Evolutionary conservation across 2,329 filamentous ascomycete genomes (phyloP), one percentile per base, ranked within the genome.

Genomic region (Colletotrichum echinochloae): DNA sequence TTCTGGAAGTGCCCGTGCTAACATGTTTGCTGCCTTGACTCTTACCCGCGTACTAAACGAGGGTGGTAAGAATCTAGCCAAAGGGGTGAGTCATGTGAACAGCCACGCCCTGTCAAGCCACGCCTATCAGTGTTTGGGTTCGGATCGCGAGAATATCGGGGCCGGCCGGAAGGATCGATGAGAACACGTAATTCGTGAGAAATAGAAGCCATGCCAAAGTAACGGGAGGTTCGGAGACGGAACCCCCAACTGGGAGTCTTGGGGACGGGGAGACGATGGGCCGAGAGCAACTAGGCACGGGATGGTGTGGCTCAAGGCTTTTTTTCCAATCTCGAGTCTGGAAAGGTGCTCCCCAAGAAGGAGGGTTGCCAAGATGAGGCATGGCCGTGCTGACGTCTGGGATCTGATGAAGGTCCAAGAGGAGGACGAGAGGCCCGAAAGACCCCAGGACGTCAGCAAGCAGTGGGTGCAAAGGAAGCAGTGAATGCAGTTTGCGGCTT

Each of bases 51-150:
- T 18, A 46, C 20, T 23, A 41, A 39, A 20, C 12, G 44, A 16
- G 67, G 56, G 57, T 61, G 52, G 65, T 66, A 51, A 66, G 63
- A 70, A 56, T 70, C 52, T 52, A 37, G 64, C 65, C 52, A 30
- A 46, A 23, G n/a, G 48, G 44, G 59, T 33, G 57, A 28, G 30
- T 71, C 68, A 67, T 71, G 64, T 71, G 59, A 63, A 65, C 65
- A n/a, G 35, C 20, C 16, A 52, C n/a, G n/a, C n/a, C n/a, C n/a
- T n/a, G n/a, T n/a, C n/a, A n/a, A n/a, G 35, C 20, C 16, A 52
- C 16, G 57, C 52, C 37, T 39, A 46, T 46, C 68, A 37, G 26
- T 30, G 23, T 54, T 71, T 68, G 44, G 7, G n/a, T 39, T 18
- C 20, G 28, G 59, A 37, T 57, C 11, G 59, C 37, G 46, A 52